phyloP scores from a whole-genome alignment of 768 basidiomycete genomes.

The Leccinum pellstonianum region DNA sequence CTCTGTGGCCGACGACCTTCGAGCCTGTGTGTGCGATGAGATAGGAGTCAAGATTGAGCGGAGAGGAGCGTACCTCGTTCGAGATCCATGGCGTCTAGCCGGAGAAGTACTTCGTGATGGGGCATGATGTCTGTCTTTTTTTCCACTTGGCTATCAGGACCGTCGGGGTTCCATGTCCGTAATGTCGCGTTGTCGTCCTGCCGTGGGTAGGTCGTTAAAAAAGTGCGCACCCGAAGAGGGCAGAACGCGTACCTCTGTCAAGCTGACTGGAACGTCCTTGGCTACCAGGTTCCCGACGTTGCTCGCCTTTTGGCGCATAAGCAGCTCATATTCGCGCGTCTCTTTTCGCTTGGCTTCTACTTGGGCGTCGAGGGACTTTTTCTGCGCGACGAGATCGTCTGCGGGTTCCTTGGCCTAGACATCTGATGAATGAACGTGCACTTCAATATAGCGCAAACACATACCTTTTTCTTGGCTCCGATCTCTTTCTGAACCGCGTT shows the following conservation, averaged over 20 bases:
- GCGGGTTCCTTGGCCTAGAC: conserved; percentile 86
- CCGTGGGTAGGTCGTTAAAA: not conserved
- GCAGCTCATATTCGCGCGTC: conserved; percentile 69
- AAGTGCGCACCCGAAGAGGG: not conserved
- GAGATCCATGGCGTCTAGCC: conserved; percentile 94
- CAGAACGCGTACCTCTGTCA: conserved; percentile 66
- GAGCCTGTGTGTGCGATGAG: conserved; percentile 51
- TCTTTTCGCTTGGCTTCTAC: conserved; percentile 76
- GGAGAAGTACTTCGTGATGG: conserved; percentile 95
- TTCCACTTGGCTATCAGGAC: conserved; percentile 68
- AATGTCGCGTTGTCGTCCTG: conserved; percentile 90
- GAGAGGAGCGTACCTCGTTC: conserved; percentile 67
- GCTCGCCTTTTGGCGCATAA: conserved; percentile 78
- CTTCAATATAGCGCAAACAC: not conserved
- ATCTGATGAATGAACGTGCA: not conserved
- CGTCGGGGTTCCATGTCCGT: conserved; percentile 84
- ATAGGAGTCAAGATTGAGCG: not conserved
- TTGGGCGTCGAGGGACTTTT: conserved; percentile 81
- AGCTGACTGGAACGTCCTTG: conserved; percentile 77
- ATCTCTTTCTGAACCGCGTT: conserved; percentile 96
- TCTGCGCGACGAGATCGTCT: conserved; percentile 80
- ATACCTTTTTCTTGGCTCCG: conserved; percentile 86
- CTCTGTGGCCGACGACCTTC: conserved; percentile 93
- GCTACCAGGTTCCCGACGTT: conserved; percentile 93
- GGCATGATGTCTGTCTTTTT: conserved; percentile 79